Evolutionary conservation across 2,329 filamentous ascomycete genomes (phyloP), one percentile per base, ranked within the genome.

Genomic region (Ceratocystis ficicola): DNA sequence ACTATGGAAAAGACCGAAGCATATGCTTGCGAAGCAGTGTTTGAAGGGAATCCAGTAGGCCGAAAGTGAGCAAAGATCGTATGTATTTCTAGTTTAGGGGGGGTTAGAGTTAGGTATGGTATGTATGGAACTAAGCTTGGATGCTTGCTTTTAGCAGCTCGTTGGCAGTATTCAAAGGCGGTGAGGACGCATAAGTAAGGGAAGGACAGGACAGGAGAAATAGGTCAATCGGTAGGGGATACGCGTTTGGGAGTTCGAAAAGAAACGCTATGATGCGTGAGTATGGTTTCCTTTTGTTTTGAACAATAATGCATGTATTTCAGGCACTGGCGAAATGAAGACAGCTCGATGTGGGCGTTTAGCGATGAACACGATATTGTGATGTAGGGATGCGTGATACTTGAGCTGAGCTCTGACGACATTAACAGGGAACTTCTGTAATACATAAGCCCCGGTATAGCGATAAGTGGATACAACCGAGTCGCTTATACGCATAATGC

Each of bases 1-100:
- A 70, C 69, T 70, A 66, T 67, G 69, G 59, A 68, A 66, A 68
- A 63, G 71, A 68, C 66, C 52, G 41, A 20, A 61, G 77, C 61
- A 64, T 66, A 28, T 60, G 50, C 61, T 52, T 36, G n/a, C 20
- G 17, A n/a, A 46, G 60, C 60, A 46, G 22, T 17, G 22, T 3
- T 7, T 30, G 44, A 12, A 46, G 44, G n/a, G 32, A 25, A 41
- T n/a, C n/a, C 6, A 25, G 28, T 6, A 30, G 44, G 15, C 25
- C 17, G 46, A 22, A 41, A 46, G 60, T 8, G 55, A 36, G 25
- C 30, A 36, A 30, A 25, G n/a, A 30, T 30, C 32, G 28, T 7
- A 6, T 22, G 32, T 59, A 30, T 36, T 59, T 59, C 8, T 52
- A 17, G 22, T 15, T 59, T 59, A 32, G 28, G 55, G 30, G 12